These are phyloP conservation scores for Halophytophthora polymorphica DNA, from an alignment of 352 stramenopile species.

Conservation along the genomic window DNA sequence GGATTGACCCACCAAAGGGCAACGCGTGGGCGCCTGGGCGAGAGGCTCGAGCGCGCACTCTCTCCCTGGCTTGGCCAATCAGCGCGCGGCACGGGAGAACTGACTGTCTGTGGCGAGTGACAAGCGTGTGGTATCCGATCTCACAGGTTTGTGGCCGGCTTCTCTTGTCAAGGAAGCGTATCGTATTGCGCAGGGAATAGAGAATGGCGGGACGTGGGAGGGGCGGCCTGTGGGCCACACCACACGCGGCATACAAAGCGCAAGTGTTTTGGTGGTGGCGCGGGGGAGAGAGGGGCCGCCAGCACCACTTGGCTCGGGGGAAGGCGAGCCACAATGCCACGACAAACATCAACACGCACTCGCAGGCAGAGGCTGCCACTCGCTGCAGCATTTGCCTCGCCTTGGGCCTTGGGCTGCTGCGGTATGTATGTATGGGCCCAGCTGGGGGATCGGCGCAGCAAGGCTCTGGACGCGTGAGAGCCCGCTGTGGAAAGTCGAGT, in stretches of 20 bases:
- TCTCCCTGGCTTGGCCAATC: slow-evolving; percentile 24
- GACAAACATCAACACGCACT: too few relatives aligned
- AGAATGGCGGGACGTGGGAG: slow-evolving; percentile 1
- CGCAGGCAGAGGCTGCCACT: too few relatives aligned
- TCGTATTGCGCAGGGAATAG: slow-evolving; percentile 1
- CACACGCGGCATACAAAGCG: slow-evolving; percentile 20
- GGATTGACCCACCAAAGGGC: slow-evolving; percentile 38
- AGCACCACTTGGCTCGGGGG: background rate
- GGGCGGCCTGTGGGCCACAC: background rate
- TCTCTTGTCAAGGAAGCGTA: slow-evolving; percentile 6
- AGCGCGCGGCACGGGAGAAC: slow-evolving; percentile 13
- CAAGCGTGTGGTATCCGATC: slow-evolving; percentile 11
- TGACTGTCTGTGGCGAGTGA: too few relatives aligned
- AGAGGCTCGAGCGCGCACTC: slow-evolving; percentile 9
- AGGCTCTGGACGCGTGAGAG: too few relatives aligned
- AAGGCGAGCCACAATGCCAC: slow-evolving; percentile 1
- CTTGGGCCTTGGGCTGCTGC: too few relatives aligned
- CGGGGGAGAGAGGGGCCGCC: background rate
- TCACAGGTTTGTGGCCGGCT: slow-evolving; percentile 6
- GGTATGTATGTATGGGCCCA: too few relatives aligned
- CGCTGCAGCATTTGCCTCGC: too few relatives aligned
- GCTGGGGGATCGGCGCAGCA: too few relatives aligned
- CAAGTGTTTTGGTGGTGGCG: slow-evolving; percentile 26
- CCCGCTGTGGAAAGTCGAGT: too few relatives aligned
- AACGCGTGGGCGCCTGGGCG: slow-evolving; percentile 25